Evolutionary conservation across 2,329 filamentous ascomycete species (phyloP), one percentile per base, ranked within the genome.

Genomic region (Conoideocrella luteorostrata): DNA sequence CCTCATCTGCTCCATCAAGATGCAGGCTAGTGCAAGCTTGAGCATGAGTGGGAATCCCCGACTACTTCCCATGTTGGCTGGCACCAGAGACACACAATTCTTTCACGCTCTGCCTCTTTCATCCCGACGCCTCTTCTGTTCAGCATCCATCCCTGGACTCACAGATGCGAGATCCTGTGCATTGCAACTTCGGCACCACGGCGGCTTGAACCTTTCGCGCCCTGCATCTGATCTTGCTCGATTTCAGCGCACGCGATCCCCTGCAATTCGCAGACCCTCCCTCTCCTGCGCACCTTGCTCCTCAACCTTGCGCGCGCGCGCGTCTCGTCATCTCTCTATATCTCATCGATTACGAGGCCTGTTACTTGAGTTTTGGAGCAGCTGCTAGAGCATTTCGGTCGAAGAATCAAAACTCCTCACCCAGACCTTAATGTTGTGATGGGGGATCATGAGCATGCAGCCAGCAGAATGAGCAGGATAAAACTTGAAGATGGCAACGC

Each of bases 391-490:
- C n/a, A n/a, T n/a, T n/a, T n/a, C n/a, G n/a, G n/a, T n/a, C n/a
- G n/a, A n/a, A n/a, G n/a, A n/a, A n/a, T n/a, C n/a, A n/a, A n/a
- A n/a, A n/a, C n/a, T n/a, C n/a, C n/a, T n/a, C 18, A 10, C 13
- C 26, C 38, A 3, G 12, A 35, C 20, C 22, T 41, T 37, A 33
- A 53, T 52, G 50, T 45, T 41, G 51, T 54, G 43, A 68, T 68
- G 65, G 65, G 66, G 58, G 65, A 68, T 65, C 64, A 67, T 43
- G 64, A 64, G 56, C 54, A 60, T 54, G 60, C 65, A 50, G 59
- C 59, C 41, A 57, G 48, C 55, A 65, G 59, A 55, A 68, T 72
- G 61, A 67, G 69, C 54, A 61, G 63, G 51, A 60, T 72, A 47
- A 72, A 67, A 56, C 61, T 68, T 41, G 68, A 73, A 52, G 65